Evolutionary conservation across 164 flowering plant genomes (phyloP).

Genomic region (Liriodendron chinense): DNA sequence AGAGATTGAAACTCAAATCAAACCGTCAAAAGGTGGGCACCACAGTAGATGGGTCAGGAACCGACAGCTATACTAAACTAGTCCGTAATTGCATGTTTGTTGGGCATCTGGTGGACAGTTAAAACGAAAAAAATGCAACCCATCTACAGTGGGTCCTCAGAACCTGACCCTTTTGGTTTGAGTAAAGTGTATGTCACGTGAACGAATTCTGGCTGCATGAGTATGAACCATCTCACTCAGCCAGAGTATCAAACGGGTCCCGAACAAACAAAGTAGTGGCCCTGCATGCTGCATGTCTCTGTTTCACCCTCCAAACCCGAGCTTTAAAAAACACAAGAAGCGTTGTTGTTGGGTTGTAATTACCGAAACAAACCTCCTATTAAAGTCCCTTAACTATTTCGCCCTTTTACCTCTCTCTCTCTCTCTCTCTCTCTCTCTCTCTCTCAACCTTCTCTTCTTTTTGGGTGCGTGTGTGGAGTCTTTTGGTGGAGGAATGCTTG

Average conservation of each 20-base stretch:
- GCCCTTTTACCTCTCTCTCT: background rate
- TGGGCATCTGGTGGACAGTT: too few species aligned
- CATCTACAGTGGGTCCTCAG: too few species aligned
- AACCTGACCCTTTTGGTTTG: too few species aligned
- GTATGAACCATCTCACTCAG: background rate
- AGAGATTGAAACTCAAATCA: too few species aligned
- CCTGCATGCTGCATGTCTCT: slow-evolving; percentile 27
- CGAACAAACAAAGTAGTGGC: background rate
- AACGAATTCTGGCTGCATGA: background rate
- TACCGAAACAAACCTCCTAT: background rate
- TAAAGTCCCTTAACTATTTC: background rate
- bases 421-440: background rate
- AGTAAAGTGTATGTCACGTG: too few species aligned
- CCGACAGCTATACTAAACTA: too few species aligned
- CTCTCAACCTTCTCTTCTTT: background rate
- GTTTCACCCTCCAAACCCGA: slow-evolving; percentile 18
- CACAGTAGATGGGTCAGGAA: too few species aligned
- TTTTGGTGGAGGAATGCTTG: slow-evolving; percentile 68
- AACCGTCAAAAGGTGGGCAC: too few species aligned
- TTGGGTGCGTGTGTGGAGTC: slow-evolving; percentile 14
- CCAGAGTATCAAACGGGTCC: background rate
- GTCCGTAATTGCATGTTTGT: too few species aligned
- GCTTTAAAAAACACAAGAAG: background rate
- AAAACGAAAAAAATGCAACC: too few species aligned
- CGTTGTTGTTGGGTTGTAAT: slow-evolving; percentile 2